These are phyloP conservation scores for Saururus chinensis DNA, from an alignment of 164 flowering plant species.

Conservation along the genomic window DNA sequence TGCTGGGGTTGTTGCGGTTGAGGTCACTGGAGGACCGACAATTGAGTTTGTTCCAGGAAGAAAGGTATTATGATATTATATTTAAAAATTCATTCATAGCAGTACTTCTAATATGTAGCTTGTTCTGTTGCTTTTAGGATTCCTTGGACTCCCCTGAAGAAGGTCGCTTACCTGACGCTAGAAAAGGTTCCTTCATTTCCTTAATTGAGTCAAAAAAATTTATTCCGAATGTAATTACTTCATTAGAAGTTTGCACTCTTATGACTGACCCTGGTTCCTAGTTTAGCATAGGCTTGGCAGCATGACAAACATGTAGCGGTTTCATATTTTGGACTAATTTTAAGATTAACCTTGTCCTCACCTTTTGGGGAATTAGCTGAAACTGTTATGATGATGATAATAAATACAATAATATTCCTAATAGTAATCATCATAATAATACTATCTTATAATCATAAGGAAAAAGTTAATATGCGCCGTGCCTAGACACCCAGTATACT, in stretches of 20 bases:
- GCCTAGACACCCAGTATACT: no score
- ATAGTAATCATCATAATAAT: no score
- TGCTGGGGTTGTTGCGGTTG: constrained; percentile 97
- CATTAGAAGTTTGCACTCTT: neutral
- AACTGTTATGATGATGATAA: no score
- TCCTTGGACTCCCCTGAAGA: constrained; percentile 63
- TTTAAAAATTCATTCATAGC: neutral
- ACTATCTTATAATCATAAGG: no score
- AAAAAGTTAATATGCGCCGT: no score
- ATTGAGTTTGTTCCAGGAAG: constrained; percentile 89
- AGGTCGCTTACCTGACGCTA: constrained; percentile 89
- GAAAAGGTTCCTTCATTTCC: constrained; percentile 34
- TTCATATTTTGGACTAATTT: no score
- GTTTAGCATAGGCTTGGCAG: no score
- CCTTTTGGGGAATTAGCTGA: neutral
- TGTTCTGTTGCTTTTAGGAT: constrained; percentile 38
- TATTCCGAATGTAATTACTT: neutral
- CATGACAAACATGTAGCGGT: no score
- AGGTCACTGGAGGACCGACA: constrained; percentile 92
- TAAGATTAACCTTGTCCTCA: neutral
- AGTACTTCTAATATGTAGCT: constrained; percentile 2
- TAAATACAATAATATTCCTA: no score
- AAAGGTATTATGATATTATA: constrained; percentile 37
- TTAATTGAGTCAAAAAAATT: neutral
- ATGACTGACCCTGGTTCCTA: no score